A percentile compares a stretch with the other conserved stretches of the same genome.
These are phyloP conservation scores for Balakata baccata DNA, from an alignment of 345 rosid species.

Conservation along the genomic window DNA sequence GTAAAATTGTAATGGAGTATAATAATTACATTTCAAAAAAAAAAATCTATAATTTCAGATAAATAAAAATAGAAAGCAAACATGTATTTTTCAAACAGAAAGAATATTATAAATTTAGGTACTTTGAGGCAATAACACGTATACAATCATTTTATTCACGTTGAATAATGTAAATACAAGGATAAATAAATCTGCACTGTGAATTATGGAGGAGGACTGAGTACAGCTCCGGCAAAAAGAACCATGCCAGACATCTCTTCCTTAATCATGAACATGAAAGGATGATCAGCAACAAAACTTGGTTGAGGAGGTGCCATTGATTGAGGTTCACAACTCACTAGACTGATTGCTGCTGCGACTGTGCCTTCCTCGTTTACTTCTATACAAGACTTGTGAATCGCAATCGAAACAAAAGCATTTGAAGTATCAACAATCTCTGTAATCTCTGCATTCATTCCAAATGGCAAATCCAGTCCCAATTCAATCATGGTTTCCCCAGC, in stretches of 20 bases:
- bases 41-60: too few species aligned
- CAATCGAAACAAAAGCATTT: background rate
- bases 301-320: background rate
- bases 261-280: slow-evolving; percentile 21
- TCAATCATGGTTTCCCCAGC: background rate
- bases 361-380: slow-evolving; percentile 22
- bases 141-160: too few species aligned
- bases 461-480: slow-evolving; percentile 6
- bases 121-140: too few species aligned
- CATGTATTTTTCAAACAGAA: too few species aligned
- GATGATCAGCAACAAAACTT: slow-evolving; percentile 22
- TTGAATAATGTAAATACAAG: too few species aligned
- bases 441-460: background rate
- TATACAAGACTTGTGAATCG: slow-evolving; percentile 8
- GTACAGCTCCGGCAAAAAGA: slow-evolving; percentile 18
- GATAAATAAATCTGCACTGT: too few species aligned
- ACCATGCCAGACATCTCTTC: slow-evolving; percentile 10
- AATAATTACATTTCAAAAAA: too few species aligned
- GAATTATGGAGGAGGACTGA: slow-evolving; percentile 2
- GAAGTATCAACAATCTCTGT: background rate
- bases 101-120: too few species aligned
- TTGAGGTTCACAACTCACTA: too few species aligned
- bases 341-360: slow-evolving; percentile 10
- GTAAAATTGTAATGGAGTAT: too few species aligned
- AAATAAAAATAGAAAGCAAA: too few species aligned